Evolutionary conservation across 768 basidiomycete species (phyloP), one percentile per base, ranked within the genome.

Genomic region (Cyathus striatus): DNA sequence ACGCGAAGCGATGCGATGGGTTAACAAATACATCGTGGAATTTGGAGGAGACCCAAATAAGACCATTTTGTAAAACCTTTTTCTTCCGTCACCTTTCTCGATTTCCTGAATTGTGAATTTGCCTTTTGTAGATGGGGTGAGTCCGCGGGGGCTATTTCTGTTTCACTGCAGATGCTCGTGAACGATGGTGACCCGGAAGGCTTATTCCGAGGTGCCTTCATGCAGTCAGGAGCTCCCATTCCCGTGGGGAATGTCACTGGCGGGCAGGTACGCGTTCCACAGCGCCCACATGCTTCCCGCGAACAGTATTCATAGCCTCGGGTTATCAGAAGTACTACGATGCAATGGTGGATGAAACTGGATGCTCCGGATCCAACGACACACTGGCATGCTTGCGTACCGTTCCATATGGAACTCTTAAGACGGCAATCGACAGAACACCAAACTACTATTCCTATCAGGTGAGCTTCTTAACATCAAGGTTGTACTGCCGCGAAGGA

Each of bases 31-130:
- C 53, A 79, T 83, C 41, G 51, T 50, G 18, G 63, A 68, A 2
- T 86, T 83, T 43, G 81, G 82, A 3, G 83, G 83, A 9, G 76
- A 85, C 56, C 69, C 72, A 4, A 49, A 51, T 0, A 75, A 72
- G 43, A 78, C 79, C 13, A 75, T 73, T 0, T 64, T 79, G 73
- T 76, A 49, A 16, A 58, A n/a, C n/a, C 48, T 12, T 22, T 26
- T 2, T 2, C 17, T 42, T 26, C 23, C 21, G 18, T 35, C n/a
- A 36, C 10, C 20, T 3, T 6, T 36, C 44, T 38, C 4, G 16
- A 14, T 21, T 20, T 41, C 18, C n/a, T 39, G 23, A 54, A 20
- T 7, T n/a, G n/a, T n/a, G n/a, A 3, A 21, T n/a, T 12, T 12
- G 5, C 42, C 40, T 26, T 33, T 40, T 12, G 35, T 44, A 74